These are phyloP conservation scores for Pseudogymnoascus sp. DNA, from an alignment of 2,329 filamentous ascomycete genomes.

Conservation along the genomic window DNA sequence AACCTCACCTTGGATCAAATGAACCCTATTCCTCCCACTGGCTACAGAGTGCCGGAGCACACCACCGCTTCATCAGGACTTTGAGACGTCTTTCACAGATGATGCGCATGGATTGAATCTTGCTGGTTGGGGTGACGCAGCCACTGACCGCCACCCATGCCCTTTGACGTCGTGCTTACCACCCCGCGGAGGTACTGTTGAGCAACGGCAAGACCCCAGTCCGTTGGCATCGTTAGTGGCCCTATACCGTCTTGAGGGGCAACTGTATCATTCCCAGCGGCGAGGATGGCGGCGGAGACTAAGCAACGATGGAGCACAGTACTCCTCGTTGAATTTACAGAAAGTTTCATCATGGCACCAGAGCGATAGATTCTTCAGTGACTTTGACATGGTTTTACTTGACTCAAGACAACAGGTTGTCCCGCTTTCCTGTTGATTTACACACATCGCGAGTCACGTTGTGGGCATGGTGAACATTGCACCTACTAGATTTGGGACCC, in stretches of 20 bases:
- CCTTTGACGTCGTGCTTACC: constrained; percentile 3
- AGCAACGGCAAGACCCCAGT: background rate
- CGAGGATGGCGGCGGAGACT: background rate
- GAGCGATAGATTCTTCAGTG: background rate
- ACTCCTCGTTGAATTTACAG: background rate
- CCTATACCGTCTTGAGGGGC: background rate
- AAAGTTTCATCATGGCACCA: background rate
- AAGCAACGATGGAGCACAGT: background rate
- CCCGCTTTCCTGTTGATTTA: constrained; percentile 5
- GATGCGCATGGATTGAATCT: constrained; percentile 2
- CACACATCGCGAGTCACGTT: constrained; percentile 4
- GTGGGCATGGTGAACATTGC: background rate
- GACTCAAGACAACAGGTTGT: background rate
- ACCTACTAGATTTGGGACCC: background rate
- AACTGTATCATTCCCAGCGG: background rate
- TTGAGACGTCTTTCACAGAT: background rate
- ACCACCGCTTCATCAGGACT: background rate
- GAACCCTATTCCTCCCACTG: background rate
- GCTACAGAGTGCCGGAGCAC: background rate
- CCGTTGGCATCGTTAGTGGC: background rate
- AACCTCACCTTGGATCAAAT: background rate
- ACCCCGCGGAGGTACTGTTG: constrained; percentile 4
- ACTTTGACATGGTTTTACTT: background rate
- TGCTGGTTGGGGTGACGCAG: background rate
- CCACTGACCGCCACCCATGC: background rate